A percentile compares a stretch with the other conserved stretches of the same genome.
Conservation (phyloP, 129 eudicot species). For the Saussurea involucrata region DNA sequence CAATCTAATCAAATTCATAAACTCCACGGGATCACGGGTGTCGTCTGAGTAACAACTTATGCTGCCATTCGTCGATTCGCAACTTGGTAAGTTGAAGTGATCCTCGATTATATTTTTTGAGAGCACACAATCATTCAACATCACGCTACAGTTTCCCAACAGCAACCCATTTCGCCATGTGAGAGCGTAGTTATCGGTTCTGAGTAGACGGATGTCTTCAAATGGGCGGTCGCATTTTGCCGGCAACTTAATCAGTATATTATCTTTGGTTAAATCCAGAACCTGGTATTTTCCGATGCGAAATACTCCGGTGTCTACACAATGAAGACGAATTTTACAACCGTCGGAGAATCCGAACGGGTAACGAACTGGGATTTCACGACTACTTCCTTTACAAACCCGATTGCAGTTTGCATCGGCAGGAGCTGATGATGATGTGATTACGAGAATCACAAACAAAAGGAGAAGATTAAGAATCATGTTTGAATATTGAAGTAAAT, state of each 20-base stretch:
- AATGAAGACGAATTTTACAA: conserved; percentile 43
- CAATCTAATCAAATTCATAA: conserved; percentile 24
- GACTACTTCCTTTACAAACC: conserved; percentile 22
- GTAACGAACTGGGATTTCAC: conserved; percentile 30
- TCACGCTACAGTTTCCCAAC: conserved; percentile 38
- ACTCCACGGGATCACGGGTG: not conserved
- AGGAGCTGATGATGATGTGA: conserved; percentile 3
- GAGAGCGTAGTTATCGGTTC: conserved; percentile 30
- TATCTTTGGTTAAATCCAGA: conserved; percentile 41
- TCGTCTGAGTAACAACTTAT: conserved; percentile 48
- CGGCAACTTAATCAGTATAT: conserved; percentile 37
- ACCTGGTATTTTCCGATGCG: conserved; percentile 26
- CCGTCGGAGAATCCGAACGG: conserved; percentile 77
- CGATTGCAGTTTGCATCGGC: conserved; percentile 30
- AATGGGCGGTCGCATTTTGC: conserved; percentile 48
- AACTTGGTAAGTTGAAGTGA: conserved; percentile 20
- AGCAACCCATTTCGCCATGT: conserved; percentile 51
- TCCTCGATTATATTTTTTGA: conserved; percentile 23
- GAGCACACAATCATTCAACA: conserved; percentile 31
- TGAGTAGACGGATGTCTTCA: not conserved
- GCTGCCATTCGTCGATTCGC: conserved; percentile 10
- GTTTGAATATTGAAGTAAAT: conserved; percentile 4
- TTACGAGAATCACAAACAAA: conserved; percentile 11
- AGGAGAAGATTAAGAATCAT: conserved; percentile 23
- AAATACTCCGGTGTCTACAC: conserved; percentile 14